phyloP scores from a whole-genome alignment of 2,329 filamentous ascomycete species.

The Dothideomycetidae sp. region DNA sequence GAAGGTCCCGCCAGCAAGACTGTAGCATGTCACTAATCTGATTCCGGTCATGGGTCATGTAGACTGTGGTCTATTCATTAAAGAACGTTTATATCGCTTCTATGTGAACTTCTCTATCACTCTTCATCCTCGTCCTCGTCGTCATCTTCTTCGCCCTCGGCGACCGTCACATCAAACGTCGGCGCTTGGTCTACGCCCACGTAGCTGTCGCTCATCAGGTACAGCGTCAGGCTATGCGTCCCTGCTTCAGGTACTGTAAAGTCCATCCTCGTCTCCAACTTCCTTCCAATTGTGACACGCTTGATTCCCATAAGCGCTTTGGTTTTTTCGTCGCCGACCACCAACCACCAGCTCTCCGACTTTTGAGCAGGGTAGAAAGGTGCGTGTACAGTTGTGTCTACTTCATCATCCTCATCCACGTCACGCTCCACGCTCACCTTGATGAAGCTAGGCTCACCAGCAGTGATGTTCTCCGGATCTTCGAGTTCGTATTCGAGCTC shows the following conservation, averaged over 20 bases:
- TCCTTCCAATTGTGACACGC: constrained; percentile 70
- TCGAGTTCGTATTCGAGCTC: constrained; percentile 80
- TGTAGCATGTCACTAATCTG: constrained; percentile 69
- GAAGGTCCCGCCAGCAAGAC: constrained; percentile 61
- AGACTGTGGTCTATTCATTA: too few relatives aligned
- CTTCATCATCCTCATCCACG: constrained; percentile 54
- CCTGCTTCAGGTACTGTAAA: constrained; percentile 76
- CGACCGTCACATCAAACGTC: constrained; percentile 68
- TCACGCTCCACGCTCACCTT: constrained; percentile 76
- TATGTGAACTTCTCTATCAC: too few relatives aligned
- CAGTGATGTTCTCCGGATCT: constrained; percentile 63
- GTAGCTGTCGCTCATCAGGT: constrained; percentile 95
- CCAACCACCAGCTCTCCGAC: constrained; percentile 97
- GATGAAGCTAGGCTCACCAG: constrained; percentile 69
- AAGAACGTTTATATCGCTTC: too few relatives aligned
- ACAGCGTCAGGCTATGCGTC: constrained; percentile 76
- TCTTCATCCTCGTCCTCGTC: constrained; percentile 57
- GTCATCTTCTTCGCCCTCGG: constrained; percentile 91
- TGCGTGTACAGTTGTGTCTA: constrained; percentile 76
- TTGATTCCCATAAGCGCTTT: constrained; percentile 87
- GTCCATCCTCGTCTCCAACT: constrained; percentile 67
- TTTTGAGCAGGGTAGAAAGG: constrained; percentile 89
- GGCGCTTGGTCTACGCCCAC: constrained; percentile 94
- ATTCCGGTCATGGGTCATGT: not conserved
- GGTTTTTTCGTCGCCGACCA: constrained; percentile 82